Base-by-base conservation (phyloP, 2,329 filamentous ascomycete genomes). In the Penicillium vulpinum region DNA sequence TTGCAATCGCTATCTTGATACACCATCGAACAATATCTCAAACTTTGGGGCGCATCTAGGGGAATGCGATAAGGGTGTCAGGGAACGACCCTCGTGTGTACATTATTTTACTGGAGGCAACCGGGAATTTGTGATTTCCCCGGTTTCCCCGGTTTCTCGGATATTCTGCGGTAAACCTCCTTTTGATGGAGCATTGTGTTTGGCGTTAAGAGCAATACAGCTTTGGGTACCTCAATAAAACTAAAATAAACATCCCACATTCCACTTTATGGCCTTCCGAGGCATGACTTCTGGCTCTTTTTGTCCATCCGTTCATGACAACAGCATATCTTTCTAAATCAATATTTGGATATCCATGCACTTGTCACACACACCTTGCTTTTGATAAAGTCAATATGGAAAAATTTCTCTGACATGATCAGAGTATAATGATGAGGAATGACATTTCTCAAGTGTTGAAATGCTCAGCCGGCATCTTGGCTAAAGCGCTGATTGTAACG, bases 401-500 rank as follows among this genome's bases (percentile, higher is more conserved):
- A 9, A 15, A 15, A 35, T 18, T 18, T 33, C 24, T 24, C 18
- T n/a, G 29, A 28, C 10, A 52, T 35, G 8, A 16, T 28, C 6
- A 22, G 21, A n/a, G 15, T 33, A 41, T 51, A 28, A 45, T 4
- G 26, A 44, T 31, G 13, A n/a, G 24, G 4, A 21, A 29, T 24
- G 18, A 2, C 13, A 11, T 51, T 13, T 28, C 18, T 2, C 15
- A 9, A 3, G 3, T 10, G 8, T 18, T 29, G 31, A 36, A 28
- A 13, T 13, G 15, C 15, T 63, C 36, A 62, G 22, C 38, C 45
- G 8, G 26, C 47, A 7, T 62, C 60, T 40, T 65, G 62, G 22
- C 58, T 67, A 49, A 73, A 74, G 1, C 71, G 68, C 35, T 68
- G 67, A 33, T 60, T 66, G 53, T 74, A 74, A 29, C 64, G 65